A percentile compares a stretch with the other conserved stretches of the same genome.
These are phyloP conservation scores for Acacia pycnantha DNA, from an alignment of 331 rosid genomes.

Conservation along the genomic window DNA sequence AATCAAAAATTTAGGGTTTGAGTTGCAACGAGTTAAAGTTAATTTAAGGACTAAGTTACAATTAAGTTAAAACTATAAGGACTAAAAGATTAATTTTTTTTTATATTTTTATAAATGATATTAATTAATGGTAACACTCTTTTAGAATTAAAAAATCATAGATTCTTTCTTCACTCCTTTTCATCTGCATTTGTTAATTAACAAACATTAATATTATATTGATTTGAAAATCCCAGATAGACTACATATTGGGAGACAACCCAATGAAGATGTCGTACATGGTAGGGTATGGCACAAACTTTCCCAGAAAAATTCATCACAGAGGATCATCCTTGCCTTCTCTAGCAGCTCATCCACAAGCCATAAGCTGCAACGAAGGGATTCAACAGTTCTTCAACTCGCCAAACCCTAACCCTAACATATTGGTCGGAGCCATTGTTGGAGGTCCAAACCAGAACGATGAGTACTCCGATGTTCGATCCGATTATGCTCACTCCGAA, in stretches of 20 bases:
- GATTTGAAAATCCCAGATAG: constrained; percentile 51
- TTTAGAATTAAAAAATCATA: too few relatives aligned
- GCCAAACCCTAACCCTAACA: constrained; percentile 72
- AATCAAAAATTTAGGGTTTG: too few relatives aligned
- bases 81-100: too few relatives aligned
- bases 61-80: too few relatives aligned
- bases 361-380: constrained; percentile 76
- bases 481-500: constrained; percentile 85
- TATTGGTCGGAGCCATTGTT: constrained; percentile 76
- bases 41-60: too few relatives aligned
- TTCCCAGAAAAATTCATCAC: constrained; percentile 84
- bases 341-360: constrained; percentile 56
- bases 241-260: constrained; percentile 82
- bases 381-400: constrained; percentile 70
- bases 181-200: background rate
- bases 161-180: background rate
- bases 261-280: constrained; percentile 87
- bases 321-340: constrained; percentile 97
- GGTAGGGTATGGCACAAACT: constrained; percentile 77
- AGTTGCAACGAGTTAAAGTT: background rate
- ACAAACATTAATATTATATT: background rate
- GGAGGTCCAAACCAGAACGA: constrained; percentile 93
- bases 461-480: constrained; percentile 71
- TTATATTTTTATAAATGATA: background rate
- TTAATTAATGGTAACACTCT: too few relatives aligned